Percentiles rank a stretch among this genome's conserved stretches.
These are phyloP conservation scores for Fusarium hostae DNA, from an alignment of 2,329 filamentous ascomycete genomes.

Conservation along the genomic window DNA sequence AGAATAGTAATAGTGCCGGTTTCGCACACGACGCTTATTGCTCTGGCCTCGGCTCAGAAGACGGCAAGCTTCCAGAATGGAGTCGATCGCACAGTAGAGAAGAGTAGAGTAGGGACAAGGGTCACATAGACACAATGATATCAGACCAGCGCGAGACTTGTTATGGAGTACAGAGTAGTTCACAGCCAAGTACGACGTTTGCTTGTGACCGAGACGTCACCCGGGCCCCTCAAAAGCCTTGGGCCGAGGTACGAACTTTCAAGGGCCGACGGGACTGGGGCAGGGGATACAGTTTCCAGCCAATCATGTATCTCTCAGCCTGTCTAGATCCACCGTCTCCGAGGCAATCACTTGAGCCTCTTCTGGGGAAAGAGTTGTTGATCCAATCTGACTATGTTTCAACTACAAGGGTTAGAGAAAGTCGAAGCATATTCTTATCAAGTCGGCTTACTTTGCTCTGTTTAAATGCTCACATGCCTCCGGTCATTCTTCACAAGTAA, in stretches of 20 bases:
- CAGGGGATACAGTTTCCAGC: not conserved
- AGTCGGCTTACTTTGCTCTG: not conserved
- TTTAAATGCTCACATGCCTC: not conserved
- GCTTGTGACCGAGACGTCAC: constrained; percentile 43
- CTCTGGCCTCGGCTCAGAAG: constrained; percentile 34
- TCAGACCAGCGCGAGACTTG: not conserved
- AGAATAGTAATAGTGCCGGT: constrained; percentile 21
- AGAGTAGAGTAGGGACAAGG: not conserved
- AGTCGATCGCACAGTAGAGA: not conserved
- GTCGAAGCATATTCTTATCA: not conserved
- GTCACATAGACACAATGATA: not conserved
- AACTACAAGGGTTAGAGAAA: not conserved
- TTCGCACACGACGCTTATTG: constrained; percentile 24
- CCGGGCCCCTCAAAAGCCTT: constrained; percentile 40
- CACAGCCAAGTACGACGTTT: constrained; percentile 1
- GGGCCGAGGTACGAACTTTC: constrained; percentile 41
- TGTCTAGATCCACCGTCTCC: constrained; percentile 17
- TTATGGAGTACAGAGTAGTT: constrained; percentile 3
- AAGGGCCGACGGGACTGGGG: constrained; percentile 25
- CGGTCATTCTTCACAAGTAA: not conserved
- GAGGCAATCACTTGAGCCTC: constrained; percentile 34
- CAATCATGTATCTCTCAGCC: not conserved
- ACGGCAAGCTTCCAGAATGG: constrained; percentile 20
- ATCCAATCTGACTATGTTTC: not conserved
- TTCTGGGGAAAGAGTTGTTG: constrained; percentile 21